phyloP scores from a whole-genome alignment of 73 alveolate species.

The Tetrahymena thermophila region DNA sequence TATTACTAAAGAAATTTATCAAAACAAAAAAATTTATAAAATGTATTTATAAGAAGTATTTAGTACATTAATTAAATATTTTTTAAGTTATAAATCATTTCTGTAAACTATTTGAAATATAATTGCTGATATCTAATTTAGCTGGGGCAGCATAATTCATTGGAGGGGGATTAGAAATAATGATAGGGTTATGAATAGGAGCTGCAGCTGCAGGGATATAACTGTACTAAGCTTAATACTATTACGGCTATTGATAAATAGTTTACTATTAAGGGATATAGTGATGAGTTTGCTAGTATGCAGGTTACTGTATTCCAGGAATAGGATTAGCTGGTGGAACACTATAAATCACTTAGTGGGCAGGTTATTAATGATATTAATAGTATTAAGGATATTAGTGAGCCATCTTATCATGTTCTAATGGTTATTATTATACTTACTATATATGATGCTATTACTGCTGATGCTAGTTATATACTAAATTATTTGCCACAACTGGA shows the following conservation, averaged over 20 bases:
- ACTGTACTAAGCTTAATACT: not conserved
- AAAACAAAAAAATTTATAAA: too few species aligned
- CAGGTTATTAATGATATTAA: not conserved
- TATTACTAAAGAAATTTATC: too few species aligned
- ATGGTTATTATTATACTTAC: not conserved
- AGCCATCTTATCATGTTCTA: not conserved
- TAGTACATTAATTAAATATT: too few species aligned
- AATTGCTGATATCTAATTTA: not conserved
- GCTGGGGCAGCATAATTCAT: not conserved
- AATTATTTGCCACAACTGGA: not conserved
- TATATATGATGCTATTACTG: not conserved
- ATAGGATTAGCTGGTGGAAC: not conserved
- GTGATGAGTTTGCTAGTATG: not conserved
- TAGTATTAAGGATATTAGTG: not conserved
- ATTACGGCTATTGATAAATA: not conserved
- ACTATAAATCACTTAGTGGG: not conserved
- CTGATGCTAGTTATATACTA: not conserved
- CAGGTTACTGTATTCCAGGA: not conserved
- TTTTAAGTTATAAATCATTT: not conserved
- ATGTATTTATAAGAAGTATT: too few species aligned
- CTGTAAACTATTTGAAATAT: not conserved
- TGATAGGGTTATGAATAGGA: not conserved
- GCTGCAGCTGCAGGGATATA: not conserved
- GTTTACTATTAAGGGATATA: not conserved
- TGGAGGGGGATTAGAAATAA: not conserved